Evolutionary conservation across 1,284 basidiomycete genomes (phyloP).

Genomic region (Trametes hirsuta): DNA sequence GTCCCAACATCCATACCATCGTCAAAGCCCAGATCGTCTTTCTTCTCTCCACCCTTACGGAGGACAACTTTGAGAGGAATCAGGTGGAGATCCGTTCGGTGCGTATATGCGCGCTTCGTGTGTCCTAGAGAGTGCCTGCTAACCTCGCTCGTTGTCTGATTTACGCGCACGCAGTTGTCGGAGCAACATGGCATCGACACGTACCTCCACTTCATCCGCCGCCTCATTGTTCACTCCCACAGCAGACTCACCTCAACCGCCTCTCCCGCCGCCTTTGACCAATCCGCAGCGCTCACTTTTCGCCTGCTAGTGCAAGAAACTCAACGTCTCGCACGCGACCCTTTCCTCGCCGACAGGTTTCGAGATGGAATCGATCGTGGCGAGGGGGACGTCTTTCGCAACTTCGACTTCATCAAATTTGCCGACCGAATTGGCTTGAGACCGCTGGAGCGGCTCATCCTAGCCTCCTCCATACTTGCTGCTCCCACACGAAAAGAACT

Average conservation of each 20-base stretch:
- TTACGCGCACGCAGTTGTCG: conserved; percentile 64
- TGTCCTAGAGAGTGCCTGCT: not conserved
- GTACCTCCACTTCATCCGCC: conserved; percentile 93
- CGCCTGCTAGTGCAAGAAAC: conserved; percentile 86
- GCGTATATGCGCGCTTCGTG: conserved; percentile 39
- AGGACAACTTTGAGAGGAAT: conserved; percentile 93
- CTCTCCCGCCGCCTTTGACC: conserved; percentile 64
- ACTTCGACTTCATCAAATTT: conserved; percentile 81
- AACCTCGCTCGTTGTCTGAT: not conserved
- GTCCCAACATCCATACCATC: conserved; percentile 68
- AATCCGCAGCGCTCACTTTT: conserved; percentile 75
- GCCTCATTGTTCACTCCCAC: conserved; percentile 87
- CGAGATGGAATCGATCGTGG: conserved; percentile 85
- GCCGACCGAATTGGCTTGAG: conserved; percentile 75
- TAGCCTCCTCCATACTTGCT: conserved; percentile 74
- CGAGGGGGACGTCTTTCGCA: conserved; percentile 77
- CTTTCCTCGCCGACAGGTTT: conserved; percentile 84
- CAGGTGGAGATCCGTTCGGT: conserved; percentile 91
- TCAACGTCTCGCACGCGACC: conserved; percentile 84
- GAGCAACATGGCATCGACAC: conserved; percentile 95
- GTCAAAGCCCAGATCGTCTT: conserved; percentile 93
- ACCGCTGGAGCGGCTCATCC: conserved; percentile 78
- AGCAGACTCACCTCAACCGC: conserved; percentile 60
- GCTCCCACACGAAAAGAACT: conserved; percentile 74
- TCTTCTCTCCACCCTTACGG: conserved; percentile 88